Base-by-base conservation (phyloP, 345 rosid genomes). In the Gossypium herbaceum region DNA sequence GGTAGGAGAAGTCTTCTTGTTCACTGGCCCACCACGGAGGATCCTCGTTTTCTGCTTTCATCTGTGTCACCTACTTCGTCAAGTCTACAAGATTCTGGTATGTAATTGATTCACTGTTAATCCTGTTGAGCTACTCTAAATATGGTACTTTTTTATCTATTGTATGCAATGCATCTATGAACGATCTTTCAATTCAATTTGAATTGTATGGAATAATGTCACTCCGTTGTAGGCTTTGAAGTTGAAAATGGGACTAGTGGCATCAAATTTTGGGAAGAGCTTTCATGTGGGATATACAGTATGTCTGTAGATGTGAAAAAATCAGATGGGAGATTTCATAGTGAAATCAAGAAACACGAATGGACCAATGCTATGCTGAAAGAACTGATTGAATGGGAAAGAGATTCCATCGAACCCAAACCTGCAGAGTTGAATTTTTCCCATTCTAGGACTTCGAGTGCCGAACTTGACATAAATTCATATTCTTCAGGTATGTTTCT, bases 1-100 rank as follows among this genome's bases (percentile, higher is more conserved):
- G 95, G 97, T 51, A 81, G 97, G 75, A 82, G 97, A 82, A 92
- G 98, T 77, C 90, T 94, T n/a, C 94, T 94, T 81, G 94, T 92
- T 81, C 97, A 91, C 76, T 88, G 97, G 97, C 97, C 97, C 63
- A 87, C 86, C 15, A 58, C 19, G 17, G 85, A 87, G 75, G 97
- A 89, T 68, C 58, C 91, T 25, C 89, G 86, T 55, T 82, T 94
- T 69, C 71, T 94, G 72, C 79, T 94, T 7, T 91, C 94, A 15
- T 94, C 97, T 54, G 91, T 85, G 39, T 88, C 97, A 48, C 91
- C 97, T 3, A 75, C 75, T 50, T 68, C 59, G 27, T 68, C 58
- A 11, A 50, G 73, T 51, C 58, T 71, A 50, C 47, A 78, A 0
- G 41, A 19, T 1, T 73, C 69, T 24, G 80, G 86, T 85, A 29